Evolutionary conservation across 1,284 basidiomycete genomes (phyloP), one percentile per base, ranked within the genome.

Genomic region (Boletus sp.): DNA sequence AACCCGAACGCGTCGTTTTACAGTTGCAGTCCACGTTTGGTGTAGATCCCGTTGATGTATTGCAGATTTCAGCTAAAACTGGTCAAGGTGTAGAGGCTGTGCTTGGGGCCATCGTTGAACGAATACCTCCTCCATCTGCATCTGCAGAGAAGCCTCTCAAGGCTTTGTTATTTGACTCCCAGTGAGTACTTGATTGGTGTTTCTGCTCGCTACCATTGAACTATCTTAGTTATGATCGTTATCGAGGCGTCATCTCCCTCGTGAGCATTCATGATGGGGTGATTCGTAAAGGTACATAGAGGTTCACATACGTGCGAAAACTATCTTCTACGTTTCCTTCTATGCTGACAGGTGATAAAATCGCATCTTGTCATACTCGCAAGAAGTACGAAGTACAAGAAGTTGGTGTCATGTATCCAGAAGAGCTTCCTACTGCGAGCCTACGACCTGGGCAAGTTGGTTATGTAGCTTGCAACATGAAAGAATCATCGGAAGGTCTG

Each of bases 381-480:
- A 95, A 94, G 67, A 86, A 83, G 59, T 99, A 97, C 67, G 94
- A 98, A 52, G 81, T 99, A 19, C 82, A 86, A 14, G 94, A 97
- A 56, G 69, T 97, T 8, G 96, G 96, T 13, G 81, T 99, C 51
- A 87, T 97, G 78, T 78, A 95, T 63, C 96, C 95, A 1, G 89
- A 93, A 58, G 91, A 95, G 62, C 73, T 83, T 16, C 75, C 84
- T 8, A 88, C 85, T 0, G 72, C 73, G 8, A 76, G 78, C 39
- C 70, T 98, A 44, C 76, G 79, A 42, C 84, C 91, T 41, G 94
- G 94, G 3, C 94, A 97, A 72, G 94, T 97, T 14, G 94, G 94
- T 25, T 94, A 82, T 64, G 80, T 88, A 48, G 79, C 91, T 2
- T 97, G 94, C 68, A 97, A 93, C 62, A 99, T 99, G 95, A 99